Evolutionary conservation across 768 basidiomycete species (phyloP).

Genomic region (Trametes punicea): DNA sequence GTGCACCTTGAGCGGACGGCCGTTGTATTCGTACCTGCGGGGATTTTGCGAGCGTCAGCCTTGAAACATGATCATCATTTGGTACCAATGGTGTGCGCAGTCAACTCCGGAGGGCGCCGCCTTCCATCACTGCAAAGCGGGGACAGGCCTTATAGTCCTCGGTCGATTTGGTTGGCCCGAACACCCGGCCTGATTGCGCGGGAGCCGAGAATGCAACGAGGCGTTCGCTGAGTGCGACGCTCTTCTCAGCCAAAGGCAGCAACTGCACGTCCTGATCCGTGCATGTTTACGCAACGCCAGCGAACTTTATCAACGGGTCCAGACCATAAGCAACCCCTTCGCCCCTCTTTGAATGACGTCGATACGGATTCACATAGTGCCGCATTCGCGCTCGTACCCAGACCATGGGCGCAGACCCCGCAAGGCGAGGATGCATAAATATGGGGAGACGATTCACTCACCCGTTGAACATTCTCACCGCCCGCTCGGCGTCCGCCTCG

Average conservation of each 20-base stretch:
- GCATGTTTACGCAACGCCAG: background rate
- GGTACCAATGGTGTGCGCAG: too few relatives aligned
- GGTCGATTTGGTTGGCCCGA: too few relatives aligned
- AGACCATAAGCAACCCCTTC: background rate
- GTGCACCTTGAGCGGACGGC: conserved; percentile 84
- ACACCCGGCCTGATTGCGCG: too few relatives aligned
- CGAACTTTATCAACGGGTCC: background rate
- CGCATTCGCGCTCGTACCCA: background rate
- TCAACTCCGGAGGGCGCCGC: too few relatives aligned
- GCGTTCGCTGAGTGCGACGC: background rate
- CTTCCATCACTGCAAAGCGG: too few relatives aligned
- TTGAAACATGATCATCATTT: too few relatives aligned
- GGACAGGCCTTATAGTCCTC: too few relatives aligned
- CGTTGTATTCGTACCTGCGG: conserved; percentile 81
- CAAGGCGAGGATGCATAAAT: background rate
- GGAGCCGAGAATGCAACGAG: background rate
- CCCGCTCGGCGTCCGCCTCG: conserved; percentile 79
- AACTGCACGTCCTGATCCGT: background rate
- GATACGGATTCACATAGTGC: too few relatives aligned
- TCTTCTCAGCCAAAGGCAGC: background rate
- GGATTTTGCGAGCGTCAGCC: background rate
- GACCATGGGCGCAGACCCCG: background rate
- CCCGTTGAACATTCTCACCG: conserved; percentile 90
- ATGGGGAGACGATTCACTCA: conserved; percentile 36
- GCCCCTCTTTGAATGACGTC: background rate